Base-by-base conservation (phyloP, 306 rosid species). In the Pyrus betulifolia region DNA sequence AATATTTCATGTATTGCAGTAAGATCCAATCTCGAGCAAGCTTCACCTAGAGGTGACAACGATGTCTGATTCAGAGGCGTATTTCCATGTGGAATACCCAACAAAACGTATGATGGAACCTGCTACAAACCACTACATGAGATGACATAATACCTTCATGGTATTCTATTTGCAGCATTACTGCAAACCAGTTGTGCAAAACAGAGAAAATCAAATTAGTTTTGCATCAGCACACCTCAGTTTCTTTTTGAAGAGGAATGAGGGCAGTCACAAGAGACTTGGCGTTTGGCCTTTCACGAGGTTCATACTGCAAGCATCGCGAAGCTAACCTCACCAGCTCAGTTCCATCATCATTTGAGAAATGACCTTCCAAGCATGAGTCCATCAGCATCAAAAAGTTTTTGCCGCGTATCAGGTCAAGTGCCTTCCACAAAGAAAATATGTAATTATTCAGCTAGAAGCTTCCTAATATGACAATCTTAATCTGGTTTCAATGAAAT, bases 281-380 rank as follows among this genome's bases (percentile, higher is more conserved):
- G 63, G 92, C 86, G 88, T 93, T 91, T 80, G 98, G 98, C 88
- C 98, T 89, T 82, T 93, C 97, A 62, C 98, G 98, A 72, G 94
- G 91, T 83, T 91, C 97, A 83, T 88, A 91, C 57, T 93, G 95
- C 83, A 93, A 84, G 86, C 98, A 93, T 31, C 97, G 92, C 7
- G 97, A 93, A 70, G 97, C 96, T 79, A 93, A 83, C 74, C 91
- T 80, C 80, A 93, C 98, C 71, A 93, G 58, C 72, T 93, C 96
- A 68, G 95, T 87, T 77, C 98, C 95, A 75, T 93, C 97, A 71
- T 93, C 97, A 73, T 83, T 93, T 67, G 97, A 91, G 84, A 93
- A 88, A 87, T 91, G 93, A 46, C 90, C 93, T 84, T 91, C 98
- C 82, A 91, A 88, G 90, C 95, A 84, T 0, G 98, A 93, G 83